Evolutionary conservation across 2,329 filamentous ascomycete species (phyloP), one percentile per base, ranked within the genome.

Genomic region (Fusarium pseudograminearum): DNA sequence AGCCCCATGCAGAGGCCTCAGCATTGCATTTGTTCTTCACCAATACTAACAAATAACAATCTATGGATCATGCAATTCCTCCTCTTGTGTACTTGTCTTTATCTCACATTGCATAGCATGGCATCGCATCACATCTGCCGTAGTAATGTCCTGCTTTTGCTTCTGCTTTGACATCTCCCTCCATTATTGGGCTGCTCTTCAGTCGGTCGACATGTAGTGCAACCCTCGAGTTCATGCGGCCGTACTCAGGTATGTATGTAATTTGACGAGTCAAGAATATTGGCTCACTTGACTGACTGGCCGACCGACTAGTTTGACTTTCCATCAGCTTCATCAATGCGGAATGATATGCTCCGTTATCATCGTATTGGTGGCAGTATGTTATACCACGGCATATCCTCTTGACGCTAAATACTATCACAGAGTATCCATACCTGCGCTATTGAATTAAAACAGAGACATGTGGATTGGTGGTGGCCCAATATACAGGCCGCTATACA

Each of bases 41-140:
- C 54, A 68, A 68, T 53, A 41, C 20, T 41, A 51, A 51, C 42
- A 55, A 68, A 68, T 53, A 41, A 26, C 22, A 70, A 68, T 68
- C 63, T 71, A 71, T 71, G 67, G 67, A 70, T 70, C 67, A 70
- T 70, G 67, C 67, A 69, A 56, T 30, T 24, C 24, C 15, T 38
- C 60, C 20, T 40, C 10, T n/a, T 40, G 20, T 4, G 11, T 36
- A 36, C 33, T 40, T 30, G 18, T 40, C 24, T 51, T 66, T 47
- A 68, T 54, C 54, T 46, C 61, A 47, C 60, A 57, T 64, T 42
- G 52, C 61, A 58, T 58, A 16, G 57, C 46, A 30, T 63, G 15
- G 50, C 65, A 69, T 69, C 48, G 67, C 52, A 51, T 67, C 61
- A 63, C 55, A 45, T 46, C 28, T 53, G 51, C 51, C 48, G 48